Percentiles rank a stretch among this genome's conserved stretches.
These are phyloP conservation scores for Syncephalastrum sp. DNA, from an alignment of 371 early-diverging fungal species.

Conservation along the genomic window DNA sequence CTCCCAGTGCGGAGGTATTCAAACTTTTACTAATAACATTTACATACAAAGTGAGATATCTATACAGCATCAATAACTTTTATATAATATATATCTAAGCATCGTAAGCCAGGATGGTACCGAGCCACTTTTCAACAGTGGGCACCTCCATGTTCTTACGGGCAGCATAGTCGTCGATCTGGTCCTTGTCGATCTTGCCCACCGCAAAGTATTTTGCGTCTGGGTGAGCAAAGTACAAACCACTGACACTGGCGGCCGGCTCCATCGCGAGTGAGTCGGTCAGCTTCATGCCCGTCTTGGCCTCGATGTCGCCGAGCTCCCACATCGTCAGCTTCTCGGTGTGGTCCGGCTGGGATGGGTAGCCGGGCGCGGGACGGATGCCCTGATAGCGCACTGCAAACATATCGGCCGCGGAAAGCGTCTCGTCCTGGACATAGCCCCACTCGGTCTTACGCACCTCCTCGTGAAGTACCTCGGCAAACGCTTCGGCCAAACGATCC, in stretches of 20 bases:
- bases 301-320: slow-evolving; percentile 73
- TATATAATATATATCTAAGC: slow-evolving; percentile 11
- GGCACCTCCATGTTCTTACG: slow-evolving; percentile 72
- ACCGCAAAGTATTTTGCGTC: slow-evolving; percentile 89
- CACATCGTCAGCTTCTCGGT: slow-evolving; percentile 92
- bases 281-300: slow-evolving; percentile 77
- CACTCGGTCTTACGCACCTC: slow-evolving; percentile 81
- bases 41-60: too few relatives aligned
- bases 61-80: too few relatives aligned
- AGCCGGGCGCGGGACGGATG: slow-evolving; percentile 92
- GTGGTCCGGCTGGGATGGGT: slow-evolving; percentile 88
- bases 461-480: slow-evolving; percentile 87
- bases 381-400: slow-evolving; percentile 90
- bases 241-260: slow-evolving; percentile 87
- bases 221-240: slow-evolving; percentile 74
- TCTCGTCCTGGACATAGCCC: slow-evolving; percentile 85
- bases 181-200: slow-evolving; percentile 90
- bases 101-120: slow-evolving; percentile 83
- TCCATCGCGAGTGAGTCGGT: slow-evolving; percentile 92
- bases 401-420: slow-evolving; percentile 72
- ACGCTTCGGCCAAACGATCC: slow-evolving; percentile 90
- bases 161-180: slow-evolving; percentile 73
- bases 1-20: too few relatives aligned
- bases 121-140: slow-evolving; percentile 83
- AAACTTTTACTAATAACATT: too few relatives aligned